phyloP scores from a whole-genome alignment of 768 basidiomycete genomes.

The Termitomyces sp. region DNA sequence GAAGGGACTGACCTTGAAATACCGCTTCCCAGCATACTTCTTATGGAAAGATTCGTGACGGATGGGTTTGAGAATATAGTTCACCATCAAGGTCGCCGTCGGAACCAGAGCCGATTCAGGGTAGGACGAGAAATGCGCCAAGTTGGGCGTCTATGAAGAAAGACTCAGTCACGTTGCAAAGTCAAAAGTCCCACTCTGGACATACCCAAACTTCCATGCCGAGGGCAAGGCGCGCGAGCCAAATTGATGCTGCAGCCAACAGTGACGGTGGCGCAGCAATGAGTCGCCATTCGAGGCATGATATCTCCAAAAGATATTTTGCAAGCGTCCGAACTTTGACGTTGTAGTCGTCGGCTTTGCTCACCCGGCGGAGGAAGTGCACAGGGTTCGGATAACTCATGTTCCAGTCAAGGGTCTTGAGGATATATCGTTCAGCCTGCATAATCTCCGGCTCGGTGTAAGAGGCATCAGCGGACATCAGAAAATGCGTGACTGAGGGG shows the following conservation, averaged over 20 bases:
- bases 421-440: conserved; percentile 80
- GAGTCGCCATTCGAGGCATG: conserved; percentile 82
- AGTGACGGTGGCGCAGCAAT: conserved; percentile 80
- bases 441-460: conserved; percentile 80
- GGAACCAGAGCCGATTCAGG: conserved; percentile 80
- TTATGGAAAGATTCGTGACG: conserved; percentile 85
- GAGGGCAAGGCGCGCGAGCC: conserved; percentile 83
- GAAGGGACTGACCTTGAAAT: conserved; percentile 62
- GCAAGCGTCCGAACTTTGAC: conserved; percentile 87
- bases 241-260: conserved; percentile 86
- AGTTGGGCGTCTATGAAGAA: conserved; percentile 60
- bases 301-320: conserved; percentile 94
- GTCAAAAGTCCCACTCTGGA: conserved; percentile 2
- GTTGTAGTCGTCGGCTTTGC: conserved; percentile 97
- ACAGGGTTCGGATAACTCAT: conserved; percentile 92
- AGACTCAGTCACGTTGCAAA: neutral
- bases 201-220: conserved; percentile 87
- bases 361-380: conserved; percentile 86
- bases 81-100: conserved; percentile 89
- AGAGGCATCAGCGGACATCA: conserved; percentile 78
- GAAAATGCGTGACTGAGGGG: conserved; percentile 87
- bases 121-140: conserved; percentile 95
- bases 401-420: conserved; percentile 93
- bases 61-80: conserved; percentile 80
- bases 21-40: conserved; percentile 91